These are phyloP conservation scores for Ambispora gerdemannii DNA, from an alignment of 192 early-diverging fungal genomes.

Conservation along the genomic window DNA sequence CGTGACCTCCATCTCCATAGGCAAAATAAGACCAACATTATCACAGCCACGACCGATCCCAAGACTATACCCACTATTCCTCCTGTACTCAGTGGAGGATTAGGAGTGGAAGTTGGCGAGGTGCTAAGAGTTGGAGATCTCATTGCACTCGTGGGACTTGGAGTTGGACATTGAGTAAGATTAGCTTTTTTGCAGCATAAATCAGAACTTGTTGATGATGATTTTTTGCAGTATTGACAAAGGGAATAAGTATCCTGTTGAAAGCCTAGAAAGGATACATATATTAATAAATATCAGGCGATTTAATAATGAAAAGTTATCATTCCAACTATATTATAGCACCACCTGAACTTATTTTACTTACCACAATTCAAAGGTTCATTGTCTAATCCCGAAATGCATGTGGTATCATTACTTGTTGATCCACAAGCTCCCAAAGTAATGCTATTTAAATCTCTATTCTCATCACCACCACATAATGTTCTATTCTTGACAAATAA, in stretches of 20 bases:
- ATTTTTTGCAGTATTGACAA: constrained; percentile 13
- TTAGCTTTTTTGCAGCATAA: background rate
- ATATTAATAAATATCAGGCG: background rate
- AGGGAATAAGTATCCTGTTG: background rate
- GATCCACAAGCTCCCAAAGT: background rate
- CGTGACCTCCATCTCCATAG: too few species aligned
- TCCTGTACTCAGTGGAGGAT: too few species aligned
- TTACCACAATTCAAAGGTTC: constrained; percentile 23
- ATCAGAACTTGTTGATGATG: too few species aligned
- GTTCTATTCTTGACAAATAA: background rate
- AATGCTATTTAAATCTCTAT: background rate
- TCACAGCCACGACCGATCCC: too few species aligned
- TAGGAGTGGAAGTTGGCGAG: background rate
- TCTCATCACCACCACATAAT: background rate
- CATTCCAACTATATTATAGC: background rate
- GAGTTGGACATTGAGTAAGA: background rate
- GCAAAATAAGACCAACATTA: too few species aligned
- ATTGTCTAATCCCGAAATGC: constrained; percentile 24
- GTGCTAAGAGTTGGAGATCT: background rate
- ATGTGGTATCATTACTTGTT: background rate
- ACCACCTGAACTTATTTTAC: too few species aligned
- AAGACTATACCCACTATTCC: too few species aligned
- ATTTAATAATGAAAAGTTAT: background rate
- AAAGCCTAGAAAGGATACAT: constrained; percentile 9
- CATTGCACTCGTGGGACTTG: background rate